Conservation (phyloP, 305 asterid genomes). For the Salvia sclarea region DNA sequence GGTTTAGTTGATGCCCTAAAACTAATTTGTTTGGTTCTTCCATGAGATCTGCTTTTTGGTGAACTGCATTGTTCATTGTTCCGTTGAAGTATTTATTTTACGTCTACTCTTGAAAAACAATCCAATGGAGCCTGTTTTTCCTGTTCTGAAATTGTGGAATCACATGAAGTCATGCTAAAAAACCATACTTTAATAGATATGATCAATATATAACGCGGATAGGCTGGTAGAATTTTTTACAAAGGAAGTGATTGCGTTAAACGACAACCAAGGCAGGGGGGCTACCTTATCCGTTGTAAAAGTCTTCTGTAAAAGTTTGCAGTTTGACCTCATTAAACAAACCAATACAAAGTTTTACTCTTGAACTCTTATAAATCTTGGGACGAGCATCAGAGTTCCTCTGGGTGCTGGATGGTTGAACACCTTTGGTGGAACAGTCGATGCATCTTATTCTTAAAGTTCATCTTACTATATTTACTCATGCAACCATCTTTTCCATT, state of each 20-base stretch:
- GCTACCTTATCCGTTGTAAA: not conserved
- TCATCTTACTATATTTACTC: not conserved
- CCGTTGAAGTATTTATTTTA: constrained; percentile 8
- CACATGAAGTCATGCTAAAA: constrained; percentile 11
- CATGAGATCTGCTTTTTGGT: constrained; percentile 46
- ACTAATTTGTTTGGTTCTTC: constrained; percentile 27
- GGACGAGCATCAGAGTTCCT: not conserved
- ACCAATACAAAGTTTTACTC: not conserved
- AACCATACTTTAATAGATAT: constrained; percentile 13
- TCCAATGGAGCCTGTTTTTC: not conserved
- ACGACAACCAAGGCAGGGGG: constrained; percentile 13
- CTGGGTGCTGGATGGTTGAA: not conserved
- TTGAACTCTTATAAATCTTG: not conserved
- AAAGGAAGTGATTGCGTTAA: not conserved
- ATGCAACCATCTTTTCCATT: constrained; percentile 12
- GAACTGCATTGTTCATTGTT: constrained; percentile 32
- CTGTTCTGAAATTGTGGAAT: not conserved
- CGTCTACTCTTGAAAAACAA: not conserved
- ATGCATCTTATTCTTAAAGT: not conserved
- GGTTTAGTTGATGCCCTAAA: constrained; percentile 28
- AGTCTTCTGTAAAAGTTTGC: not conserved
- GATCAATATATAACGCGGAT: constrained; percentile 13
- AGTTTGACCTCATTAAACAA: not conserved
- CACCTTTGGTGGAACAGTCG: not conserved
- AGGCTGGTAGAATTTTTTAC: not conserved